Base-by-base conservation (phyloP, 371 early-diverging fungal genomes). In the Nosema muscidifuracis region DNA sequence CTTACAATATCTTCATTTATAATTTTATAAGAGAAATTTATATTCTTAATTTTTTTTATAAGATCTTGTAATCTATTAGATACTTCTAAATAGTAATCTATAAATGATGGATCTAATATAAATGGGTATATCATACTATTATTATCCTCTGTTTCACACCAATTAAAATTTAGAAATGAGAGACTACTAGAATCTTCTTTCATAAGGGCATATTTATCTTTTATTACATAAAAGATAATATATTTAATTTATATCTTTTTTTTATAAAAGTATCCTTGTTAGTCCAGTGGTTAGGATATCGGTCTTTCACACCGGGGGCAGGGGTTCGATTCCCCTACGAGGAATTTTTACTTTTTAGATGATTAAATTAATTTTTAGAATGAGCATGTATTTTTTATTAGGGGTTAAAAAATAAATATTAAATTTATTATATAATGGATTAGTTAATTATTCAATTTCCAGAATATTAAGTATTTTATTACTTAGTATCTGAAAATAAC, bases 231-330 rank as follows among this genome's bases (percentile, higher is more conserved):
- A 55, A 24, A 24, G 6, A 22, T 24, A 18, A 28, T 4, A 55
- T 24, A 24, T 3, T 24, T 55, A 18, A 55, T 55, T 24, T 6
- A 7, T 24, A 12, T 9, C 4, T 2, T 24, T 6, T 12, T 40
- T n/a, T 2, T 33, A 28, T 34, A 36, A 22, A 22, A 0, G 28
- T 34, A 61, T 71, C 63, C 71, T 62, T 71, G 63, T 63, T 71
- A 63, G 71, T 71, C 71, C 63, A 71, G 71, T 40, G 71, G 71
- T 55, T 61, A 71, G 71, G 71, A 71, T 71, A 56, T 71, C 71
- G 53, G 71, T 63, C 71, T 71, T 71, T 71, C 71, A 71, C 62
- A 63, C 71, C 53, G 71, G 71, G 56, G 71, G 71, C 63, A 42
- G 60, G 71, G 71, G 71, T 71, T 71, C 71, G 71, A 71, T 71